These are phyloP conservation scores for Aureobasidium melanogenum DNA, from an alignment of 2,329 filamentous ascomycete genomes.

Conservation along the genomic window DNA sequence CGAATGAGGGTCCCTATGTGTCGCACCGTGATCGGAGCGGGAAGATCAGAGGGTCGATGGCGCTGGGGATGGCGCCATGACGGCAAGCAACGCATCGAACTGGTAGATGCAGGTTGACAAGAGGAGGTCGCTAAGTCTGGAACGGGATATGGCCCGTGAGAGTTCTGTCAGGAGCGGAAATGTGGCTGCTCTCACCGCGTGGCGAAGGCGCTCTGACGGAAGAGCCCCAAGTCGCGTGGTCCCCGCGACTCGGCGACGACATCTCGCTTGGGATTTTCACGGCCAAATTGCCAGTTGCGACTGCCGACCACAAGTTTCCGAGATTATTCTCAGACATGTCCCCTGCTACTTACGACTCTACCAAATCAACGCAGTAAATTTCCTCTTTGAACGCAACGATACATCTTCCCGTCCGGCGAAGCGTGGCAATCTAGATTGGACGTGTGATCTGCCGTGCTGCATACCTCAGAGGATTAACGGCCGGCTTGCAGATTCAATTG, in stretches of 20 bases:
- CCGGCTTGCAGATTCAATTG: neutral
- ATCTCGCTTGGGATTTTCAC: constrained; percentile 3
- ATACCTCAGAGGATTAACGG: neutral
- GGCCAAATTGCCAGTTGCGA: neutral
- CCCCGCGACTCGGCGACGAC: neutral
- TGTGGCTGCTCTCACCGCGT: constrained; percentile 4
- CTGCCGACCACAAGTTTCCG: neutral
- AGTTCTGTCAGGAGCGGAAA: constrained; percentile 4
- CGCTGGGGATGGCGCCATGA: neutral
- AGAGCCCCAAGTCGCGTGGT: constrained; percentile 4
- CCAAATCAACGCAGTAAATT: neutral
- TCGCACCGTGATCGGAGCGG: neutral
- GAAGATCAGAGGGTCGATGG: neutral
- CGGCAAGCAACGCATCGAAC: neutral
- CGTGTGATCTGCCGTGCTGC: neutral
- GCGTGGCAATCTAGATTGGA: neutral
- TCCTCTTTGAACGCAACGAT: neutral
- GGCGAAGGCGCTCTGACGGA: neutral
- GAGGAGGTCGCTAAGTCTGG: neutral
- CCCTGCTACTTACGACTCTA: neutral
- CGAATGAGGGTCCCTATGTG: neutral
- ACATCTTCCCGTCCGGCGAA: neutral
- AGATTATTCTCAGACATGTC: neutral
- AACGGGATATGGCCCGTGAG: constrained; percentile 2
- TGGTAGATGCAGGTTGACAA: neutral